Base-by-base conservation (phyloP, 345 rosid genomes). In the Passiflora organensis region DNA sequence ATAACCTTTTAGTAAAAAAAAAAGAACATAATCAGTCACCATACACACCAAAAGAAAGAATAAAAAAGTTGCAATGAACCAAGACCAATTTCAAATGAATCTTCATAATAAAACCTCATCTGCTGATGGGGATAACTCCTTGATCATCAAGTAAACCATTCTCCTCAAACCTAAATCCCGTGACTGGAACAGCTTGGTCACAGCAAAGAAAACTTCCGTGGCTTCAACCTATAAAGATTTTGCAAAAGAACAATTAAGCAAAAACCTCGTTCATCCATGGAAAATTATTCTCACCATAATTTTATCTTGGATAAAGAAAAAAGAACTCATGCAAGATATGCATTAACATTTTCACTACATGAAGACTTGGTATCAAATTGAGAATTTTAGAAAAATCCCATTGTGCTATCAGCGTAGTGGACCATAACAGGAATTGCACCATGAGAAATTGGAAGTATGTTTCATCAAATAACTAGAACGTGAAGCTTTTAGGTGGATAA, bases 91-190 rank as follows among this genome's bases (percentile, higher is more conserved):
- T 14, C 2, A 50, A 64, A 50, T 6, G 16, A 55, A 16, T 50
- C 24, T 58, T n/a, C 46, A 23, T n/a, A 20, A 63, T 60, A 46
- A 37, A 65, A 93, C 99, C 99, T 93, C 99, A 81, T 93, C 99
- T 10, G 99, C 76, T 43, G 91, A 93, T 55, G 99, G 99, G 55
- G 97, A 93, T 49, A 93, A 68, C 80, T 93, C 97, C 81, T 93
- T 93, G 59, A 93, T 93, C 65, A 93, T 89, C 81, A 93, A 68
- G 71, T 93, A 93, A 22, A 93, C 96, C 99, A 93, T 89, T 72
- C 96, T 84, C 85, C 99, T 86, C 72, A 93, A 67, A 32, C 95
- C 95, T 32, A 86, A 66, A 76, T 93, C 99, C 72, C 72, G 84
- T 0, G 96, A 93, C 53, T 93, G 99, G 59, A 93, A 93, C 52